A percentile compares a stretch with the other conserved stretches of the same genome.
Evolutionary conservation across 1,284 basidiomycete species (phyloP).

Genomic region (Cryptococcus neoformans): DNA sequence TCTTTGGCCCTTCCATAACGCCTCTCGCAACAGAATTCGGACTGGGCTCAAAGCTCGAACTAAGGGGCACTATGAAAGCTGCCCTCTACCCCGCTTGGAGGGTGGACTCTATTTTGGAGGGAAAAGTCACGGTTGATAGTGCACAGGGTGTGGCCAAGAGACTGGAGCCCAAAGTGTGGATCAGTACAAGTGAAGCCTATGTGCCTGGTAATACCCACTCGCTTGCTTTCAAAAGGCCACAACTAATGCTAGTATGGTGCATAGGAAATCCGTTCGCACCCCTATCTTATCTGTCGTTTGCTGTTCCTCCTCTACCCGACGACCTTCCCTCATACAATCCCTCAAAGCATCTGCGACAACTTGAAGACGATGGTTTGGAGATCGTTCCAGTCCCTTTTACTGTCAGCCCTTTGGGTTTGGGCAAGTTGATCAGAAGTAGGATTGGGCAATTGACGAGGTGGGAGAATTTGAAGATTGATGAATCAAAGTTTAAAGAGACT

Average conservation of each 20-base stretch:
- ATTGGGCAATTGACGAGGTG: constrained; percentile 20
- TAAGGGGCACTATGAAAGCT: constrained; percentile 34
- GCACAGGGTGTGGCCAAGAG: constrained; percentile 5
- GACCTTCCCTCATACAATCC: constrained; percentile 36
- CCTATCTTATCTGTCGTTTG: constrained; percentile 43
- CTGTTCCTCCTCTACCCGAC: constrained; percentile 32
- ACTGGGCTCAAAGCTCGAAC: constrained; percentile 20
- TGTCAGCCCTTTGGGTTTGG: constrained; percentile 34
- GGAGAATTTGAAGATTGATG: constrained; percentile 25
- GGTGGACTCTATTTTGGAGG: constrained; percentile 33
- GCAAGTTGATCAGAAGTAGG: constrained; percentile 23
- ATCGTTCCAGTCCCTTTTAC: constrained; percentile 57
- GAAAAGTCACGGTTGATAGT: constrained; percentile 15
- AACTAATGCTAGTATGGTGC: background rate
- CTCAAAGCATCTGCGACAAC: constrained; percentile 51
- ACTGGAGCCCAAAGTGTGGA: constrained; percentile 17
- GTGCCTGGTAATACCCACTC: constrained; percentile 29
- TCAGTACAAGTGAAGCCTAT: constrained; percentile 31
- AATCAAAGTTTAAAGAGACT: constrained; percentile 30
- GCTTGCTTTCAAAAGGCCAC: background rate
- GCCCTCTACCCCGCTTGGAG: constrained; percentile 43
- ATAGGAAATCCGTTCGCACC: constrained; percentile 47
- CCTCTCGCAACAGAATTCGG: constrained; percentile 31
- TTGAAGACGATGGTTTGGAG: constrained; percentile 65
- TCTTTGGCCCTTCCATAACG: constrained; percentile 27